phyloP scores from a whole-genome alignment of 2,329 filamentous ascomycete species.

The Aspergillus sp. region DNA sequence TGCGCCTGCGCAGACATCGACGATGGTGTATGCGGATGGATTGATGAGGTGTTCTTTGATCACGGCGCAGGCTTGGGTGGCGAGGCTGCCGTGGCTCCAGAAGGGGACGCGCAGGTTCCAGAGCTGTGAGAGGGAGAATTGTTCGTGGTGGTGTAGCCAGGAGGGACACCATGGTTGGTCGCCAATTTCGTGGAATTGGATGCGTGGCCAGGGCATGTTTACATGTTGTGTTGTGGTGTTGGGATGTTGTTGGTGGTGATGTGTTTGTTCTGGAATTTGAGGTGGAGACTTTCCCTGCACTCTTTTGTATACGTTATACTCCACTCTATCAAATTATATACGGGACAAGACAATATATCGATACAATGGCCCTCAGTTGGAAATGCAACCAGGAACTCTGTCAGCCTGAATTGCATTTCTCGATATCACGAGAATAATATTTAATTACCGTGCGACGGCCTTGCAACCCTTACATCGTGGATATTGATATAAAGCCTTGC shows the following conservation, averaged over 20 bases:
- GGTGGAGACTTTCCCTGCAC: no score
- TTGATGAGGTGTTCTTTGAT: conserved; percentile 39
- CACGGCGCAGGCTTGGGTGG: conserved; percentile 16
- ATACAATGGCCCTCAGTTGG: no score
- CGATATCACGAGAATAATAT: no score
- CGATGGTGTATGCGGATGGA: conserved; percentile 59
- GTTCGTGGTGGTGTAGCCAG: conserved; percentile 58
- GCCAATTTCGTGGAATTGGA: conserved; percentile 54
- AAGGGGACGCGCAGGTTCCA: conserved; percentile 21
- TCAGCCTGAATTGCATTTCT: no score
- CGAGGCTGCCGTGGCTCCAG: conserved; percentile 17
- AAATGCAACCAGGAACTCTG: no score
- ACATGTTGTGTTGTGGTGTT: background rate
- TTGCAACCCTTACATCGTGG: no score
- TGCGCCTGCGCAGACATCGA: conserved; percentile 75
- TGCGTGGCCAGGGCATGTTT: conserved; percentile 10
- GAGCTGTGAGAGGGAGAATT: conserved; percentile 23
- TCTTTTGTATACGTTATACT: no score
- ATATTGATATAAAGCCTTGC: no score
- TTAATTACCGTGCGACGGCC: no score
- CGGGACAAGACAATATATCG: no score
- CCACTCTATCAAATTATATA: no score
- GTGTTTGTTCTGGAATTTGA: no score
- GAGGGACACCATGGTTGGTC: conserved; percentile 66
- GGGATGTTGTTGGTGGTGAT: background rate